A percentile compares a stretch with the other conserved stretches of the same genome.
Conservation (phyloP, 2,329 filamentous ascomycete species). For the Shiraia sp. region DNA sequence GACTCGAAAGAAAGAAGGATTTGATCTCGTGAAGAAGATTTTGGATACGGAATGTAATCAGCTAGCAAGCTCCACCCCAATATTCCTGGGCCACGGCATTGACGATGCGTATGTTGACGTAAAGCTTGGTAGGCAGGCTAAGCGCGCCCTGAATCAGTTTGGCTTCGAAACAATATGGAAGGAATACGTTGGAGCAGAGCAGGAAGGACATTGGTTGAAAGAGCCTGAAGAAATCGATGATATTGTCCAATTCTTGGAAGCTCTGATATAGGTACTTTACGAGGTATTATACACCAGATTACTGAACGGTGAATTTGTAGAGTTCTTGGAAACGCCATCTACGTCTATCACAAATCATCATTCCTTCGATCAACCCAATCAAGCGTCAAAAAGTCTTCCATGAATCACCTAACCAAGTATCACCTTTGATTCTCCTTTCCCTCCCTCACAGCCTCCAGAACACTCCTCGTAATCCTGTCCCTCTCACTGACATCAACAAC, state of each 20-base stretch:
- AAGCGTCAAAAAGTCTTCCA: too few species aligned
- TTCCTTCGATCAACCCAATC: too few species aligned
- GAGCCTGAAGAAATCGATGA: conserved; percentile 55
- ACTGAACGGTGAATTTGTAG: too few species aligned
- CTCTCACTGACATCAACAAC: conserved; percentile 46
- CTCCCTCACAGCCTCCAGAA: conserved; percentile 46
- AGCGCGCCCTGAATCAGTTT: conserved; percentile 31
- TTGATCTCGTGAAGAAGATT: conserved; percentile 1
- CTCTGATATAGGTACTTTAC: too few species aligned
- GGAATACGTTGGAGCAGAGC: conserved; percentile 41
- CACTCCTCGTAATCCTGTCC: conserved; percentile 47
- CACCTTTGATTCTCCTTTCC: conserved; percentile 28
- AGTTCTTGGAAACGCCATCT: too few species aligned
- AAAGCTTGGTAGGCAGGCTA: not conserved
- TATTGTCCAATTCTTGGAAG: conserved; percentile 25
- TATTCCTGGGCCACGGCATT: conserved; percentile 49
- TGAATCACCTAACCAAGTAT: too few species aligned
- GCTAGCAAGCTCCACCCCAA: not conserved
- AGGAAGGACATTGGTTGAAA: conserved; percentile 53
- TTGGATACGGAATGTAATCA: conserved; percentile 1
- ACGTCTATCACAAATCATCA: too few species aligned
- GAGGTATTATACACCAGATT: too few species aligned
- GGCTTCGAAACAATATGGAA: conserved; percentile 44
- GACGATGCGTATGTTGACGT: conserved; percentile 8
- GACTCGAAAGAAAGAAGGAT: not conserved